Base-by-base conservation (phyloP, 305 asterid species). In the Plantago coronopus region DNA sequence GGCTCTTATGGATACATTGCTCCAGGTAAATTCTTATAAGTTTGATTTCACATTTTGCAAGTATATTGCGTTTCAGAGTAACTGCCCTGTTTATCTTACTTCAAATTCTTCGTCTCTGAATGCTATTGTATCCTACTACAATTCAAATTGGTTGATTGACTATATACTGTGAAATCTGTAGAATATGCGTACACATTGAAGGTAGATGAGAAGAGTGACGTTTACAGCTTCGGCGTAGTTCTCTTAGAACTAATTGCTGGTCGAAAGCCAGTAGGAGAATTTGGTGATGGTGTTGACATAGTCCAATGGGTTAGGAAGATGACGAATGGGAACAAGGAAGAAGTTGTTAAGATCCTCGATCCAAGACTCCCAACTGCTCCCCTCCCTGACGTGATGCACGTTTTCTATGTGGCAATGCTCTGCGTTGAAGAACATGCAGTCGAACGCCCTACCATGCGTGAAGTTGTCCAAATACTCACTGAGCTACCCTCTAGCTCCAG, bases 1-100 rank as follows among this genome's bases (percentile, higher is more conserved):
- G 97, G 97, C 72, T 90, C 97, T 57, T 90, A 90, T 60, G 97
- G 97, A 10, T 90, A 90, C 75, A 90, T 90, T 17, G 97, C 97
- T 18, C 97, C 97, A 43, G 97, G 97, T 87, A 81, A 2, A 38
- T 2, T 22, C 22, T 15, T 58, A 16, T 42, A 19, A 21, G 50
- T 42, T 65, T 34, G 14, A 0, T 54, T 59, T 23, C 17, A 17
- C 21, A 11, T 5, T 8, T 47, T 4, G 9, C 14, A 25, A 25
- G 31, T 25, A 25, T 25, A 25, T 25, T 25, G 31, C 5, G 31
- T 25, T 42, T 59, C 22, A 22, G 6, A 51, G 49, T 57, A 22
- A 20, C 55, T 44, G 16, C 31, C 70, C 19, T 17, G 17, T 70
- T 69, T 58, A n/a, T n/a, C 50, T 63, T 12, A 20, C 14, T 56